phyloP scores from a whole-genome alignment of 139 green algal species.

The Nannochloris sp. region DNA sequence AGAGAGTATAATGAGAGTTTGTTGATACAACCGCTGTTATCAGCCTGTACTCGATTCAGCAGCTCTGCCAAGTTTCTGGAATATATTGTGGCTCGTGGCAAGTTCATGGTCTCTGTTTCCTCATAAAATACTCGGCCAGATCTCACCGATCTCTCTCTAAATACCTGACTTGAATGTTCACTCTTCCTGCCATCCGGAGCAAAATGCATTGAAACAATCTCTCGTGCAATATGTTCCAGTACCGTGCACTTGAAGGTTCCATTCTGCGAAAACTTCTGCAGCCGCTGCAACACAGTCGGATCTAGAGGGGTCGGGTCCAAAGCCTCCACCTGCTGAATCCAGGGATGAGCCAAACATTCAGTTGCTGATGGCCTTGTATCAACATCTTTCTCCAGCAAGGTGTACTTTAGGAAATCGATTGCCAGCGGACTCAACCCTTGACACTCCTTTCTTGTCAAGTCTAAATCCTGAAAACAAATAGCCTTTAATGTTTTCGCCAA shows the following conservation, averaged over 20 bases:
- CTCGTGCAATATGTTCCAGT: constrained; percentile 79
- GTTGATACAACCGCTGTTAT: constrained; percentile 16
- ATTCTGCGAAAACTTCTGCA: constrained; percentile 61
- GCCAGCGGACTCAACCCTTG: constrained; percentile 8
- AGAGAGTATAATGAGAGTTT: neutral
- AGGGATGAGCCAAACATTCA: constrained; percentile 67
- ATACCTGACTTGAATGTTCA: constrained; percentile 4
- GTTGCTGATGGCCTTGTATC: constrained; percentile 46
- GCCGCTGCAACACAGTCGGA: constrained; percentile 60
- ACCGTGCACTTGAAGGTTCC: constrained; percentile 69
- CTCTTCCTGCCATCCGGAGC: constrained; percentile 1
- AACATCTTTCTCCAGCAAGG: constrained; percentile 46
- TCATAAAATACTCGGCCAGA: constrained; percentile 1
- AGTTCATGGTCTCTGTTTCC: constrained; percentile 1
- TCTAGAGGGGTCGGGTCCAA: constrained; percentile 33
- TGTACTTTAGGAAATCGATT: constrained; percentile 12
- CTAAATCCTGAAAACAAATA: constrained; percentile 28
- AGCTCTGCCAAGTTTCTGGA: constrained; percentile 18
- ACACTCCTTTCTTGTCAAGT: constrained; percentile 13
- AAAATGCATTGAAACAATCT: constrained; percentile 54
- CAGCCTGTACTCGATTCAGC: constrained; percentile 9
- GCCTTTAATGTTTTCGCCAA: constrained; percentile 17
- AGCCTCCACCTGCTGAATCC: constrained; percentile 45
- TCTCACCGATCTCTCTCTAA: constrained; percentile 5
- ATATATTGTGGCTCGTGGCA: constrained; percentile 18